Evolutionary conservation across 495 filamentous ascomycete species (phyloP).

Genomic region (Podospora bellae-mahoneyi): DNA sequence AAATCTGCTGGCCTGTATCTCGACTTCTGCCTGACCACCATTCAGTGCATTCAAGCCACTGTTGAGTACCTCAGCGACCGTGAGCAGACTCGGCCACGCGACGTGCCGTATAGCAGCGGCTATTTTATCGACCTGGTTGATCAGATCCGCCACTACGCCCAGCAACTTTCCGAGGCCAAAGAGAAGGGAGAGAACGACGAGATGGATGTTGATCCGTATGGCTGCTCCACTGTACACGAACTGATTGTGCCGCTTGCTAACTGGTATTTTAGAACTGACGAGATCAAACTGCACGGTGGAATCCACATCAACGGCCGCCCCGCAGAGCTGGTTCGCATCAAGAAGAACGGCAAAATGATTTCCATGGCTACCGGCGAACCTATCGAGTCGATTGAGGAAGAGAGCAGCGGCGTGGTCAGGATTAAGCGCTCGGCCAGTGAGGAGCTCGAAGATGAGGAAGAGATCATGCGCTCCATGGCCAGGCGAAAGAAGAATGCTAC

Average conservation of each 20-base stretch:
- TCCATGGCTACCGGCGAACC: constrained; percentile 63
- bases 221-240: constrained; percentile 1
- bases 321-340: constrained; percentile 70
- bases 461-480: constrained; percentile 82
- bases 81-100: constrained; percentile 74
- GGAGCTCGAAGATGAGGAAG: constrained; percentile 64
- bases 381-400: constrained; percentile 47
- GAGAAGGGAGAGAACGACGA: constrained; percentile 47
- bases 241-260: constrained; percentile 36
- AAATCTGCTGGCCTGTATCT: constrained; percentile 66
- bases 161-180: constrained; percentile 51
- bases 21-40: constrained; percentile 80
- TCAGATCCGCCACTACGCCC: constrained; percentile 73
- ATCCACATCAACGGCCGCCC: constrained; percentile 72
- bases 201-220: constrained; percentile 56
- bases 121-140: constrained; percentile 94
- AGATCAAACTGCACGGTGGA: constrained; percentile 71
- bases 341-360: constrained; percentile 71
- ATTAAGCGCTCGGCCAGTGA: constrained; percentile 63
- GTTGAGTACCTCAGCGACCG: constrained; percentile 73
- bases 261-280: constrained; percentile 52
- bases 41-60: constrained; percentile 79
- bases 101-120: constrained; percentile 82
- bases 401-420: constrained; percentile 40
- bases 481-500: constrained; percentile 75